Percentiles rank a stretch among this genome's conserved stretches.
phyloP scores from a whole-genome alignment of 192 early-diverging fungal genomes.

The Chytriomyces confervae region DNA sequence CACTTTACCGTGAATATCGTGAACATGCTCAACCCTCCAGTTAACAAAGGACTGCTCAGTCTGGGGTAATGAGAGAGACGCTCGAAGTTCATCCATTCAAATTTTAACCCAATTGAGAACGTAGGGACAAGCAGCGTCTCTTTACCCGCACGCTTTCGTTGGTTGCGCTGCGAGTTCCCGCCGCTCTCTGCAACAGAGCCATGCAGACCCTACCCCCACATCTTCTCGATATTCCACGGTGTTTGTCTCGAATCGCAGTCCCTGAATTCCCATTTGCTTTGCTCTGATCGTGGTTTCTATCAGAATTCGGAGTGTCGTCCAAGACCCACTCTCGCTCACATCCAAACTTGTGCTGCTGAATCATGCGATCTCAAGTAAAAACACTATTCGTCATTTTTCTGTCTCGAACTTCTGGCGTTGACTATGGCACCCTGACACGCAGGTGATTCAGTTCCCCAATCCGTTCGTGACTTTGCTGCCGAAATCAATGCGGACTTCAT shows the following conservation, averaged over 20 bases:
- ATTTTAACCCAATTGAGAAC: no score
- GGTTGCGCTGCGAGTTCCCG: conserved; percentile 68
- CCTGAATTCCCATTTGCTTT: neutral
- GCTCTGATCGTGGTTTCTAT: no score
- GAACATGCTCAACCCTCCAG: neutral
- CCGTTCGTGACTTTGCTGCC: conserved; percentile 56
- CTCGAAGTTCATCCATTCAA: no score
- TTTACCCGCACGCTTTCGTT: conserved; percentile 67
- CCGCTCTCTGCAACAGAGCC: conserved; percentile 57
- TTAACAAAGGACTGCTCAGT: conserved; percentile 1
- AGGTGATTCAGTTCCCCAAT: conserved; percentile 47
- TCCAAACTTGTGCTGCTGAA: conserved; percentile 53
- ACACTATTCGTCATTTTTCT: neutral
- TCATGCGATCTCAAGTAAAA: conserved; percentile 45
- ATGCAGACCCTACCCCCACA: conserved; percentile 49
- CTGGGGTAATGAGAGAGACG: neutral
- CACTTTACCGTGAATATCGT: neutral
- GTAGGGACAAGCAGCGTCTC: conserved; percentile 30
- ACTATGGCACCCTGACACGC: conserved; percentile 4
- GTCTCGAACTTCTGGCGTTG: neutral
- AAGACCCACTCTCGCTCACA: conserved; percentile 10
- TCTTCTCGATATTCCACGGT: conserved; percentile 17
- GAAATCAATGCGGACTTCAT: conserved; percentile 58
- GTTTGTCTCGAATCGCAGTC: neutral
- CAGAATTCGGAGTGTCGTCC: no score